A percentile compares a stretch with the other conserved stretches of the same genome.
phyloP scores from a whole-genome alignment of 2,329 filamentous ascomycete species.

The Lizonia empirigonia region DNA sequence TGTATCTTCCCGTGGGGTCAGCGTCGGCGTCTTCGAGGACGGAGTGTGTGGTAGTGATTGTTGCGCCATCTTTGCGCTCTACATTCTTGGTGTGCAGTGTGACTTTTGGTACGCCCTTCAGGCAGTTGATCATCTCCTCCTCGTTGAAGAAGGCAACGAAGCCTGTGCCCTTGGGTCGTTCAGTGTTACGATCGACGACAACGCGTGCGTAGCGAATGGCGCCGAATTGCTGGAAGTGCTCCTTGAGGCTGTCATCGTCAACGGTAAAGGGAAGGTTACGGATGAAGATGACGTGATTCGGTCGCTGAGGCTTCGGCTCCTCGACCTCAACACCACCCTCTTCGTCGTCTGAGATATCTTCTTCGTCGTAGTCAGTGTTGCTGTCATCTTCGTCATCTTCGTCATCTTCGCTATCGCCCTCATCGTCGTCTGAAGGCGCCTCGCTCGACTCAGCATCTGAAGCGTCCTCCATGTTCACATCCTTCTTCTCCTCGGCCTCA shows the following conservation, averaged over 20 bases:
- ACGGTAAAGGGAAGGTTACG: conserved; percentile 92
- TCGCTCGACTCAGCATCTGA: conserved; percentile 46
- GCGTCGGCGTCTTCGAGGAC: conserved; percentile 84
- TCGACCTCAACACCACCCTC: conserved; percentile 37
- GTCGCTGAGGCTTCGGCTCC: conserved; percentile 55
- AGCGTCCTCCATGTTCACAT: conserved; percentile 46
- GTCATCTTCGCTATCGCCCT: conserved; percentile 46
- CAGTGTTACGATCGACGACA: conserved; percentile 84
- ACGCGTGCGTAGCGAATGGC: conserved; percentile 88
- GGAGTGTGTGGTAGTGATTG: conserved; percentile 62
- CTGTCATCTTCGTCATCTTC: conserved; percentile 50
- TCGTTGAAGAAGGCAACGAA: conserved; percentile 90
- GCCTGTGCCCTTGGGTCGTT: conserved; percentile 86
- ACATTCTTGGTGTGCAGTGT: conserved; percentile 47
- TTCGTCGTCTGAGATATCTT: conserved; percentile 51
- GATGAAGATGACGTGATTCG: conserved; percentile 83
- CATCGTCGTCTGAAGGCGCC: conserved; percentile 51
- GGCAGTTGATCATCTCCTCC: conserved; percentile 76
- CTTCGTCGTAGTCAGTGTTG: conserved; percentile 45
- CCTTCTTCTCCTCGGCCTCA: conserved; percentile 49
- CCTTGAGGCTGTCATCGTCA: conserved; percentile 79
- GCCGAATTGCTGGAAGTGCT: conserved; percentile 88
- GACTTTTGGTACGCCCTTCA: conserved; percentile 70
- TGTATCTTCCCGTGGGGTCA: conserved; percentile 85
- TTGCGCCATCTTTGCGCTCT: conserved; percentile 44